phyloP scores from a whole-genome alignment of 345 rosid genomes.

The Gossypium stocksii region DNA sequence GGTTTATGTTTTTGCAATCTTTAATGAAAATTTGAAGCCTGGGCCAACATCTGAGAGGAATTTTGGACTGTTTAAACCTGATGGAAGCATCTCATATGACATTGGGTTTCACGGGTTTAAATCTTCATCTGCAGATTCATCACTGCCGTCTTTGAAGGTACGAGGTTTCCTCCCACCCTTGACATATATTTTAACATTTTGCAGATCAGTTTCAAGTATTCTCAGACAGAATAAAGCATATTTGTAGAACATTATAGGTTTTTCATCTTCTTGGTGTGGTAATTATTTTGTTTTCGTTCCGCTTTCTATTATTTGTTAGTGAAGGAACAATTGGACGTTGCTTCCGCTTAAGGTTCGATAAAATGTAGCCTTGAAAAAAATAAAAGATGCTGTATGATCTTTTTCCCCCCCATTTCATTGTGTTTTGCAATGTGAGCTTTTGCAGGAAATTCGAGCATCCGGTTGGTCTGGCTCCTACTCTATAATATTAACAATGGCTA shows the following conservation, averaged over 20 bases:
- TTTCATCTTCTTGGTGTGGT: not conserved
- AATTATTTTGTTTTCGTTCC: not conserved
- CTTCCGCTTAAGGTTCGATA: not conserved
- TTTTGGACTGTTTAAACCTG: slow-evolving; percentile 86
- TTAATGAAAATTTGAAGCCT: slow-evolving; percentile 74
- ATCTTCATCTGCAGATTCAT: slow-evolving; percentile 60
- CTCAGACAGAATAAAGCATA: not conserved
- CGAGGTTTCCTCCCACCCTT: slow-evolving; percentile 17
- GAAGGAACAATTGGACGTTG: not conserved
- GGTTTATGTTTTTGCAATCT: slow-evolving; percentile 85
- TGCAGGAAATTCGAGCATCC: slow-evolving; percentile 38
- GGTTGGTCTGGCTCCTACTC: slow-evolving; percentile 19
- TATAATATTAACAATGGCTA: slow-evolving; percentile 26
- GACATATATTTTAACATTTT: not conserved
- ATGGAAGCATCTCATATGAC: slow-evolving; percentile 83
- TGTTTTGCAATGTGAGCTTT: slow-evolving; percentile 2
- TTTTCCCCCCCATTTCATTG: not conserved
- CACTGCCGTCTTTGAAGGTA: slow-evolving; percentile 58
- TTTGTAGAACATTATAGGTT: not conserved
- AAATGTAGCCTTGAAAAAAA: not conserved
- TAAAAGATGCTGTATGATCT: not conserved
- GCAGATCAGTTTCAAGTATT: not conserved
- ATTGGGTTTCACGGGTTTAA: slow-evolving; percentile 70
- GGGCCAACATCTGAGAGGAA: slow-evolving; percentile 89
- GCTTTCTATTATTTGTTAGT: not conserved